These are phyloP conservation scores for Russula vinacea DNA, from an alignment of 768 basidiomycete genomes.

Conservation along the genomic window DNA sequence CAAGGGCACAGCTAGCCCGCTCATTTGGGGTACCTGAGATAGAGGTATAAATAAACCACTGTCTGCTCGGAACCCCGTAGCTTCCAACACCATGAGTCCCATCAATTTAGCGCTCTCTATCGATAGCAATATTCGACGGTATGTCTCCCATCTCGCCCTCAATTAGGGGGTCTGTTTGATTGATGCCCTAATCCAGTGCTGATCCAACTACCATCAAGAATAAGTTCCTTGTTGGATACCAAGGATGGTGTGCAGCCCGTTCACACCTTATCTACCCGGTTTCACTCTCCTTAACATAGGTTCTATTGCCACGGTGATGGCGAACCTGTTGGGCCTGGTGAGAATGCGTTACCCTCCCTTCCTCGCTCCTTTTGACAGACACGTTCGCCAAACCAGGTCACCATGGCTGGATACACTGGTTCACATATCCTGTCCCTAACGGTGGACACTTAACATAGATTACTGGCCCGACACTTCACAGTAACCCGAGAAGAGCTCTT, in stretches of 20 bases:
- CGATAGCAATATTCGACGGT: conserved; percentile 27
- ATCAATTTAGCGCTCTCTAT: conserved; percentile 23
- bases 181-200: conserved; percentile 43
- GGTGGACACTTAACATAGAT: conserved; percentile 75
- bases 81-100: neutral
- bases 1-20: neutral
- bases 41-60: neutral
- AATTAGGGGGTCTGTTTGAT: neutral
- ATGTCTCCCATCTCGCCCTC: neutral
- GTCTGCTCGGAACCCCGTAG: neutral
- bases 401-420: conserved; percentile 88
- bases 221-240: conserved; percentile 83
- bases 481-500: conserved; percentile 71
- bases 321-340: conserved; percentile 60
- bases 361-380: neutral
- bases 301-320: conserved; percentile 72
- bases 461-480: conserved; percentile 76
- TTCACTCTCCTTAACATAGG: conserved; percentile 40
- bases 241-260: conserved; percentile 62
- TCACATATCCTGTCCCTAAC: conserved; percentile 59
- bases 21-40: neutral
- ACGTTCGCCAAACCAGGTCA: conserved; percentile 44
- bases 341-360: conserved; percentile 11
- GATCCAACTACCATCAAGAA: conserved; percentile 76
- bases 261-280: neutral